Evolutionary conservation across 2,329 filamentous ascomycete species (phyloP).

Genomic region (Dothistroma pini): DNA sequence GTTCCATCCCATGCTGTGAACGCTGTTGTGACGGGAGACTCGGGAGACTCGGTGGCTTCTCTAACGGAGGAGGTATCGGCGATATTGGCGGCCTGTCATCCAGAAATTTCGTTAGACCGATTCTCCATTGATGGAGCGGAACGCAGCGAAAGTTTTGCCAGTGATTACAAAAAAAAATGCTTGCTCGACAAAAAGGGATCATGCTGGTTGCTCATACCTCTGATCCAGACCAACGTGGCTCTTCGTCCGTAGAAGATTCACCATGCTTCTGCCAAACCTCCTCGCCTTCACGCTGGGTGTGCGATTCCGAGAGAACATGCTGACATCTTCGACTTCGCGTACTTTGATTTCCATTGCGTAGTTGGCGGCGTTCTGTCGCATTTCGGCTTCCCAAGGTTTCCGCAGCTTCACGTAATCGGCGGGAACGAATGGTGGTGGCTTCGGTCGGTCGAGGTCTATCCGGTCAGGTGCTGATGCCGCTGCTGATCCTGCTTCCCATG

Average conservation of each 20-base stretch:
- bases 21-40: slow-evolving; percentile 4
- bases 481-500: slow-evolving; percentile 15
- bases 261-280: slow-evolving; percentile 34
- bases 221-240: slow-evolving; percentile 12
- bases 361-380: slow-evolving; percentile 26
- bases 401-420: slow-evolving; percentile 31
- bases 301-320: slow-evolving; percentile 21
- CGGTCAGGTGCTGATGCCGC: slow-evolving; percentile 12
- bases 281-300: slow-evolving; percentile 35
- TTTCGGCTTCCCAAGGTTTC: slow-evolving; percentile 33
- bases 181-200: not conserved
- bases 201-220: slow-evolving; percentile 14
- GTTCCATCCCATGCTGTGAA: slow-evolving; percentile 14
- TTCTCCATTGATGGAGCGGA: not conserved
- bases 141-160: not conserved
- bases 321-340: slow-evolving; percentile 31
- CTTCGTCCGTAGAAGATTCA: slow-evolving; percentile 35
- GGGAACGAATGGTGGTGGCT: slow-evolving; percentile 30
- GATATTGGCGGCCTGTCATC: slow-evolving; percentile 1
- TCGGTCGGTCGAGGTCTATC: slow-evolving; percentile 19
- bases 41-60: not conserved
- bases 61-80: not conserved
- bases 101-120: slow-evolving; percentile 3
- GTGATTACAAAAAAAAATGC: not conserved
- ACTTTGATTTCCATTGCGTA: slow-evolving; percentile 31